Percentiles rank a stretch among this genome's conserved stretches.
Conservation (phyloP, 768 basidiomycete species). For the Lyophyllum decastes region DNA sequence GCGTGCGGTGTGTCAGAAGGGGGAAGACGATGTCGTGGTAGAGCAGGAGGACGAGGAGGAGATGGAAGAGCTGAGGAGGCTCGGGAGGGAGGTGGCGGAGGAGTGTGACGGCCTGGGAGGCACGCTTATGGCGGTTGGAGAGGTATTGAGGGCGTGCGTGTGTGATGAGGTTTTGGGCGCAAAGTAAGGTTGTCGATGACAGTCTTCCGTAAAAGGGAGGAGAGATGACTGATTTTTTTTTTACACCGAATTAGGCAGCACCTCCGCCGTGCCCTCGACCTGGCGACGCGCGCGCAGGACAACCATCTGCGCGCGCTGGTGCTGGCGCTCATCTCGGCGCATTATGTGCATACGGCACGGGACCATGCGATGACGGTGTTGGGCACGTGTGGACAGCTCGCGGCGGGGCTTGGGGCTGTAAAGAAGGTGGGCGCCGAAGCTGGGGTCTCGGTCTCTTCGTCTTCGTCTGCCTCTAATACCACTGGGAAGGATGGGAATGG, state of each 20-base stretch:
- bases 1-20: constrained; percentile 12
- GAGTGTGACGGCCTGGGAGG: constrained; percentile 55
- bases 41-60: constrained; percentile 17
- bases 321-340: constrained; percentile 65
- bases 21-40: constrained; percentile 9
- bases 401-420: constrained; percentile 64
- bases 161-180: constrained; percentile 57
- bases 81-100: constrained; percentile 38
- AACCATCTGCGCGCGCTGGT: constrained; percentile 75
- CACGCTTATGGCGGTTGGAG: constrained; percentile 54
- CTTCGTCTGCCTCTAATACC: too few species aligned
- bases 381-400: constrained; percentile 67
- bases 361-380: constrained; percentile 72
- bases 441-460: too few species aligned
- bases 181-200: too few species aligned
- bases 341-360: constrained; percentile 54
- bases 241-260: too few species aligned
- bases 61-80: constrained; percentile 29
- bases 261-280: constrained; percentile 58
- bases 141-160: constrained; percentile 54
- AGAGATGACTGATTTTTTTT: too few species aligned
- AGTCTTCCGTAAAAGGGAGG: too few species aligned
- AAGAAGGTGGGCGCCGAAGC: constrained; percentile 11
- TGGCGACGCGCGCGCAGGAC: constrained; percentile 60
- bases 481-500: constrained; percentile 8